Evolutionary conservation across 768 basidiomycete species (phyloP).

Genomic region (Suillus subalutaceus): DNA sequence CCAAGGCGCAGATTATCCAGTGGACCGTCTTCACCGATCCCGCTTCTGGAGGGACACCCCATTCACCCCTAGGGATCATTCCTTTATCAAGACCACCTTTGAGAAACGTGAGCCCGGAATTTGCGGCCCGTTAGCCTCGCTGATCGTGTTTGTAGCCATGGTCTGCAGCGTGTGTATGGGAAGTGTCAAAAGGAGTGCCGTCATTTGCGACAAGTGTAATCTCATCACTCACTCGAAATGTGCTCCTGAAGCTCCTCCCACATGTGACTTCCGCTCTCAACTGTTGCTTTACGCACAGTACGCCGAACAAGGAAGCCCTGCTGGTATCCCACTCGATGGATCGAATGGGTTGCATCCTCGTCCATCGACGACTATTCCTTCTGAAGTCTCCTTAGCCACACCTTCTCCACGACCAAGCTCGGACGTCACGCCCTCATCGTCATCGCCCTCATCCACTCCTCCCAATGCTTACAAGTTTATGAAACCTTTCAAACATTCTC

Average conservation of each 20-base stretch:
- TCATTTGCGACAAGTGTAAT: conserved; percentile 88
- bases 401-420: conserved; percentile 51
- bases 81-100: conserved; percentile 91
- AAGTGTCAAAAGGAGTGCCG: conserved; percentile 82
- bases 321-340: conserved; percentile 58
- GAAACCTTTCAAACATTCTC: conserved; percentile 64
- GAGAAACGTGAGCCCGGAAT: conserved; percentile 65
- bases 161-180: conserved; percentile 81
- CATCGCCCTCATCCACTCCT: conserved; percentile 38
- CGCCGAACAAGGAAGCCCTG: conserved; percentile 65
- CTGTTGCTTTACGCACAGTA: conserved; percentile 79
- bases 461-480: conserved; percentile 69
- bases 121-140: conserved; percentile 9
- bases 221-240: conserved; percentile 87
- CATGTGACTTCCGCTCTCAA: conserved; percentile 81
- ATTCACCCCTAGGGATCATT: conserved; percentile 71
- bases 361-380: conserved; percentile 46
- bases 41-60: conserved; percentile 34
- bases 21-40: conserved; percentile 31
- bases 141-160: conserved; percentile 59
- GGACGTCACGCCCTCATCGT: conserved; percentile 42
- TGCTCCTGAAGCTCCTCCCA: conserved; percentile 69
- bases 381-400: conserved; percentile 58
- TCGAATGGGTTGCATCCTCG: conserved; percentile 22
- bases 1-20: conserved; percentile 43